These are phyloP conservation scores for Pleodorina starrii DNA, from an alignment of 139 green algal genomes.

Conservation along the genomic window DNA sequence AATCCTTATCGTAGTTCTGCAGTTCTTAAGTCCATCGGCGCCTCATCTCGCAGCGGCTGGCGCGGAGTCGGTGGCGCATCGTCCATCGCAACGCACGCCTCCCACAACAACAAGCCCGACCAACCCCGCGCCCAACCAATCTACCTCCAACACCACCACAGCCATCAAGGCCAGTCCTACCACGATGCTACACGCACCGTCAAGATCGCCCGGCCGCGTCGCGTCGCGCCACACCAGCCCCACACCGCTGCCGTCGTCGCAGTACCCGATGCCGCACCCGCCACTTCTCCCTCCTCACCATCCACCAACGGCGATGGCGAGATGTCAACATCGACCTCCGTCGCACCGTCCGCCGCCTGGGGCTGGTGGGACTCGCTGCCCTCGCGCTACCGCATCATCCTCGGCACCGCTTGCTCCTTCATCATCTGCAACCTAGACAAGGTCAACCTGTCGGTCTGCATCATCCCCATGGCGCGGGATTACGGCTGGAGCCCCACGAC, in stretches of 20 bases:
- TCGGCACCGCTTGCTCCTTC: constrained; percentile 85
- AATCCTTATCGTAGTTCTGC: background rate
- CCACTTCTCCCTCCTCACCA: background rate
- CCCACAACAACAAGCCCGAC: background rate
- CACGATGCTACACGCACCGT: background rate
- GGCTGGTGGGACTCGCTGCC: constrained; percentile 76
- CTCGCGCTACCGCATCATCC: constrained; percentile 80
- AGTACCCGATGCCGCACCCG: background rate
- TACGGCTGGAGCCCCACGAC: constrained; percentile 91
- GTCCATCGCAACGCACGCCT: background rate
- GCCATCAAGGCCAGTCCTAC: background rate
- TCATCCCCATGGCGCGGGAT: constrained; percentile 97
- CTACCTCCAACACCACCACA: background rate
- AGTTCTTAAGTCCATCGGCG: background rate
- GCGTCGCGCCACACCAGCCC: background rate
- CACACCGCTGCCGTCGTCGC: background rate
- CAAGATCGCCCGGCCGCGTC: background rate
- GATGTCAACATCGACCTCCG: background rate
- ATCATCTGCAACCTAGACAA: constrained; percentile 96
- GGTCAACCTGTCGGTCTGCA: constrained; percentile 97
- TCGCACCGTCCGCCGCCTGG: background rate
- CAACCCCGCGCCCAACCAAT: background rate
- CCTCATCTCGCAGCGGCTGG: no score
- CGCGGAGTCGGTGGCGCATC: background rate
- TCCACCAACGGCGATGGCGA: background rate